Percentiles rank a stretch among this genome's conserved stretches.
Evolutionary conservation across 1,139 yeast genomes (phyloP).

Genomic region (Taphrina pruni): DNA sequence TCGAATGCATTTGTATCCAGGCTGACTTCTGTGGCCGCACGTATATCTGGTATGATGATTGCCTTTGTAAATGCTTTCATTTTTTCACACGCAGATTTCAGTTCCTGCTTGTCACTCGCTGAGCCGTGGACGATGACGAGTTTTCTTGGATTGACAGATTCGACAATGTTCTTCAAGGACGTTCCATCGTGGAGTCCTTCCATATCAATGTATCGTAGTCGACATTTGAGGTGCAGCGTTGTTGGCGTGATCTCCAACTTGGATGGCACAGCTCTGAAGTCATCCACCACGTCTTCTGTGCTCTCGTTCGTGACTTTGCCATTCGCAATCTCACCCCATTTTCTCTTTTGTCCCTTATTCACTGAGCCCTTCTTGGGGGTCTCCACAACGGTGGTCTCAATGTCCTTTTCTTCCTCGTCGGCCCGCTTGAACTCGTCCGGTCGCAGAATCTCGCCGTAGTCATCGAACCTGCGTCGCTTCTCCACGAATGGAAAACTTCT

Average conservation of each 20-base stretch:
- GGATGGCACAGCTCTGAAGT: constrained; percentile 43
- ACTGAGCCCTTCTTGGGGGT: constrained; percentile 38
- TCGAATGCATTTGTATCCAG: constrained; percentile 61
- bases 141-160: constrained; percentile 78
- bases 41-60: constrained; percentile 44
- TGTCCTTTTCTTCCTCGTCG: constrained; percentile 39
- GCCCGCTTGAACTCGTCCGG: constrained; percentile 64
- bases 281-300: constrained; percentile 35
- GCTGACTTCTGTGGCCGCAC: constrained; percentile 47
- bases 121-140: constrained; percentile 58
- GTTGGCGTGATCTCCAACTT: constrained; percentile 42
- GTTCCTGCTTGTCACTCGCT: constrained; percentile 42
- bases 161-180: constrained; percentile 77
- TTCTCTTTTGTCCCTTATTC: constrained; percentile 40
- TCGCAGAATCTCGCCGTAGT: constrained; percentile 78
- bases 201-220: constrained; percentile 76
- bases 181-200: constrained; percentile 85
- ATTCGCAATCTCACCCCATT: constrained; percentile 43
- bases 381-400: constrained; percentile 20
- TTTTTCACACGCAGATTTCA: constrained; percentile 43
- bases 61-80: constrained; percentile 45
- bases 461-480: constrained; percentile 67
- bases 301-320: constrained; percentile 15
- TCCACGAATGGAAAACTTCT: constrained; percentile 78
- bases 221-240: constrained; percentile 59